Evolutionary conservation across 305 asterid species (phyloP).

Genomic region (Euphrasia arctica): DNA sequence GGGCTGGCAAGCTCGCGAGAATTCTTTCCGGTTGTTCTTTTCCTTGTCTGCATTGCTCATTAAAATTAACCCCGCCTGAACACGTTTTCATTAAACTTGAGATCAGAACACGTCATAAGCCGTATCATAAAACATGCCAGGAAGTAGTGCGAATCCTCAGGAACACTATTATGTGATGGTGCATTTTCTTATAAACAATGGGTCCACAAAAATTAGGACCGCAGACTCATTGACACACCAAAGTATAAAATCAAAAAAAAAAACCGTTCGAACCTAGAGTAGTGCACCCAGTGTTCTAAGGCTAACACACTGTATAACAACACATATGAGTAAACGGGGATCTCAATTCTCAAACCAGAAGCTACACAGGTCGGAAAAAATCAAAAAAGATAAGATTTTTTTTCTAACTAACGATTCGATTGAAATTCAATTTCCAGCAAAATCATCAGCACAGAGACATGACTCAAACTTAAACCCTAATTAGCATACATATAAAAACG

Average conservation of each 20-base stretch:
- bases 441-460: constrained; percentile 20
- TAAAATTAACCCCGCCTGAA: constrained; percentile 23
- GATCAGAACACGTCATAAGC: constrained; percentile 25
- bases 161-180: not conserved
- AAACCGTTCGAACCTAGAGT: constrained; percentile 7
- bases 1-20: constrained; percentile 63
- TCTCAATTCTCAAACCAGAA: constrained; percentile 1
- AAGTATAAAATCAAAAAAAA: not conserved
- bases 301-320: not conserved
- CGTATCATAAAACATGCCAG: not conserved
- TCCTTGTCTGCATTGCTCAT: constrained; percentile 74
- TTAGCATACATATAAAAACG: constrained; percentile 13
- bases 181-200: not conserved
- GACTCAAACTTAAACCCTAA: constrained; percentile 35
- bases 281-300: not conserved
- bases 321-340: not conserved
- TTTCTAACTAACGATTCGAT: not conserved
- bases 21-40: constrained; percentile 49
- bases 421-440: constrained; percentile 18
- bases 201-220: not conserved
- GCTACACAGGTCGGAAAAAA: not conserved
- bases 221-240: not conserved
- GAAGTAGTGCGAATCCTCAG: not conserved
- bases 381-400: not conserved
- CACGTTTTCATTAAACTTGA: constrained; percentile 1